Percentiles rank a stretch among this genome's conserved stretches.
Evolutionary conservation across 352 stramenopile genomes (phyloP).

Genomic region (Globisporangium mamillatum): DNA sequence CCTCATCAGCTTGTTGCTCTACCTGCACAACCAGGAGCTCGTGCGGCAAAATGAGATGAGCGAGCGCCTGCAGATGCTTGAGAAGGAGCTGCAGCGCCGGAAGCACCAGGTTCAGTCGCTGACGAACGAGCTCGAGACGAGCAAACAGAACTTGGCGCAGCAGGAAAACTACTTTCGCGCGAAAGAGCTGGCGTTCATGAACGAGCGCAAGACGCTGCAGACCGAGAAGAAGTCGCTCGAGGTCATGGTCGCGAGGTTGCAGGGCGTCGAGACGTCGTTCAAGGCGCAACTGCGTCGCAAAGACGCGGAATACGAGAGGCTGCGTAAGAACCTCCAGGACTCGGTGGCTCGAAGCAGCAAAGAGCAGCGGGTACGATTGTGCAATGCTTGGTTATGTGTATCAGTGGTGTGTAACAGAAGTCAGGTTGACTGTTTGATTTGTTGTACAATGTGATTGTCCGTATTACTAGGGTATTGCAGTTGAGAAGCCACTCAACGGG

Average conservation of each 20-base stretch:
- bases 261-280: constrained; percentile 71
- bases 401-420: too few relatives aligned
- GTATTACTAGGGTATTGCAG: constrained; percentile 36
- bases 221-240: constrained; percentile 69
- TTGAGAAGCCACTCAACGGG: constrained; percentile 46
- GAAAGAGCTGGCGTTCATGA: constrained; percentile 48
- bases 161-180: constrained; percentile 63
- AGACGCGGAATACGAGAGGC: constrained; percentile 70
- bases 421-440: too few relatives aligned
- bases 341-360: constrained; percentile 43
- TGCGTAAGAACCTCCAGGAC: constrained; percentile 72
- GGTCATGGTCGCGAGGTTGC: constrained; percentile 43
- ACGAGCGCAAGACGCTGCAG: constrained; percentile 50
- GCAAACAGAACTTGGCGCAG: constrained; percentile 47
- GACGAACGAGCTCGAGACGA: constrained; percentile 40
- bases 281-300: constrained; percentile 74
- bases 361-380: constrained; percentile 44
- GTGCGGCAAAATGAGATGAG: constrained; percentile 46
- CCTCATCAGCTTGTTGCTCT: constrained; percentile 67
- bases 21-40: constrained; percentile 50
- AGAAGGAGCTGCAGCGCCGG: constrained; percentile 60
- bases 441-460: background rate
- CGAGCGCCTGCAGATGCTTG: constrained; percentile 35
- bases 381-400: background rate
- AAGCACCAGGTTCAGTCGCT: constrained; percentile 44